Percentiles rank a stretch among this genome's conserved stretches.
Evolutionary conservation across 495 filamentous ascomycete species (phyloP).

Genomic region (Daldinia decipiens): DNA sequence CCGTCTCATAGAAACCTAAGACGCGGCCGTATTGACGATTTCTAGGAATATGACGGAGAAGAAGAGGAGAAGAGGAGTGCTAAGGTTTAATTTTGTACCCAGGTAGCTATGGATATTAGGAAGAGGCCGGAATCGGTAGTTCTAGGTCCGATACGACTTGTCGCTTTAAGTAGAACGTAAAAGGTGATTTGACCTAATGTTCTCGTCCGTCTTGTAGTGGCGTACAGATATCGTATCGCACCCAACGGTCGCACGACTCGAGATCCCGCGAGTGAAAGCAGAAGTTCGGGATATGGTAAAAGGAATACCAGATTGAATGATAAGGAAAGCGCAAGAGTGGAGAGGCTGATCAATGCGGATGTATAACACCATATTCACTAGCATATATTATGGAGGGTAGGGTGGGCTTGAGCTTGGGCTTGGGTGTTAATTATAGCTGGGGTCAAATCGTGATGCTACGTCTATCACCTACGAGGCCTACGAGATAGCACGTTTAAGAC

Average conservation of each 20-base stretch:
- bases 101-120: neutral
- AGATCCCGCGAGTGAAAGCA: neutral
- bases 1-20: neutral
- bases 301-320: neutral
- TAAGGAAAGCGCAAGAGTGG: neutral
- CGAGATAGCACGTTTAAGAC: neutral
- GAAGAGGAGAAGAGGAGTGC: conserved; percentile 1
- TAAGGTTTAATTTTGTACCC: neutral
- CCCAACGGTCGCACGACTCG: conserved; percentile 3
- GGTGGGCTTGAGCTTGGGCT: neutral
- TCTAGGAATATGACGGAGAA: neutral
- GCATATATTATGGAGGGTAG: conserved; percentile 4
- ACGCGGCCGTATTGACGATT: conserved; percentile 17
- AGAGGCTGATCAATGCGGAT: neutral
- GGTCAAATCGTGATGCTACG: conserved; percentile 1
- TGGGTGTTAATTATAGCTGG: conserved; percentile 6
- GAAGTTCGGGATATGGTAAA: neutral
- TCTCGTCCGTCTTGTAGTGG: neutral
- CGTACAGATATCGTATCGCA: neutral
- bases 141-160: conserved; percentile 3
- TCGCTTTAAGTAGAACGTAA: neutral
- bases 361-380: neutral
- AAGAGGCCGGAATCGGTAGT: conserved; percentile 1
- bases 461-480: neutral
- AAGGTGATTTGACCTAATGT: neutral